Evolutionary conservation across 441 rosid species (phyloP).

Genomic region (Brassica hybrid): DNA sequence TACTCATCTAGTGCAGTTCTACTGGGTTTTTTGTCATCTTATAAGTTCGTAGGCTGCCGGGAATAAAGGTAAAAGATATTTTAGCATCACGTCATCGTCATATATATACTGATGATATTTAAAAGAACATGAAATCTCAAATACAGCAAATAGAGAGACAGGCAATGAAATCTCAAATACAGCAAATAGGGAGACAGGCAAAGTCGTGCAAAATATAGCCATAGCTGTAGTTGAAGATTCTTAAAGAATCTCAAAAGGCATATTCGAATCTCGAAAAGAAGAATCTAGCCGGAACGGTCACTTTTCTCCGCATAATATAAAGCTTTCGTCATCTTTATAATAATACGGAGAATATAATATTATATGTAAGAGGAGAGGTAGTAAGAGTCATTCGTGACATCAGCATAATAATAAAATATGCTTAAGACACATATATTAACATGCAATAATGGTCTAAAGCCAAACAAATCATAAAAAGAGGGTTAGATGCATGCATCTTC

Average conservation of each 20-base stretch:
- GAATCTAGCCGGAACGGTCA: conserved; percentile 21
- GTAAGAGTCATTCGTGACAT: conserved; percentile 23
- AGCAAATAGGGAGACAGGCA: conserved; percentile 13
- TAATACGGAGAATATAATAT: neutral
- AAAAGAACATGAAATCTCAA: neutral
- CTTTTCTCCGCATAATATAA: conserved; percentile 1
- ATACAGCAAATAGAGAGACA: conserved; percentile 1
- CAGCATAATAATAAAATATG: conserved; percentile 22
- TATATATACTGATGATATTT: neutral
- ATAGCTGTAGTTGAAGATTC: conserved; percentile 29
- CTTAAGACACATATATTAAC: conserved; percentile 7
- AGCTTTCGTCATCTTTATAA: conserved; percentile 18
- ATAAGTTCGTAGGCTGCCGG: neutral
- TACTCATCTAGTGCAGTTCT: conserved; percentile 8
- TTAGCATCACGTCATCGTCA: conserved; percentile 10
- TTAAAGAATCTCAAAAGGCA: conserved; percentile 19
- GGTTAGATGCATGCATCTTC: neutral
- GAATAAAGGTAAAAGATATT: neutral
- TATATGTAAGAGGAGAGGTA: conserved; percentile 6
- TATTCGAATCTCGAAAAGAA: neutral
- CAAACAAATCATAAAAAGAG: neutral
- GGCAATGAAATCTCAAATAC: neutral
- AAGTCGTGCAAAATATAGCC: conserved; percentile 18
- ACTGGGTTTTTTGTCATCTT: neutral
- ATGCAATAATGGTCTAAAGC: conserved; percentile 26